Percentiles rank a stretch among this genome's conserved stretches.
phyloP scores from a whole-genome alignment of 306 rosid species.

The Comarum palustre region DNA sequence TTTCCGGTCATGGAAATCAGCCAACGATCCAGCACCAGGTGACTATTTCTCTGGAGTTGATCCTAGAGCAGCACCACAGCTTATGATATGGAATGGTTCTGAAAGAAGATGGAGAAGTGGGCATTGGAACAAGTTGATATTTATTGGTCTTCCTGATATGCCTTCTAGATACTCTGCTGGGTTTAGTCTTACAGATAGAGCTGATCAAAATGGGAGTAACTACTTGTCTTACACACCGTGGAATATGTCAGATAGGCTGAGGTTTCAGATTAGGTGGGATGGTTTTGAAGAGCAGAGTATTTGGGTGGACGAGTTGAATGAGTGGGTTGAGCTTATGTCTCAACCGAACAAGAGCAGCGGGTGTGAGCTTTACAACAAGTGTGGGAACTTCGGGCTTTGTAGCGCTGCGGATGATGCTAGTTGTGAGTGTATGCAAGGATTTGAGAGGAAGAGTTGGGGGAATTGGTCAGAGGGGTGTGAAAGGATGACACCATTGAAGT shows the following conservation, averaged over 20 bases:
- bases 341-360: constrained; percentile 38
- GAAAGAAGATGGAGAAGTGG: constrained; percentile 77
- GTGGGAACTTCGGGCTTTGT: constrained; percentile 66
- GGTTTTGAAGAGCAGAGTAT: constrained; percentile 47
- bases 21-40: constrained; percentile 54
- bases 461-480: constrained; percentile 58
- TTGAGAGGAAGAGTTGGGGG: constrained; percentile 31
- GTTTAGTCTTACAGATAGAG: constrained; percentile 31
- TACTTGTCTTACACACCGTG: constrained; percentile 33
- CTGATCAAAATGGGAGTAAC: constrained; percentile 9
- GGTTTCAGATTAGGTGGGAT: constrained; percentile 60
- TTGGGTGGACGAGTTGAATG: constrained; percentile 36
- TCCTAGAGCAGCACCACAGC: constrained; percentile 58
- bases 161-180: constrained; percentile 37
- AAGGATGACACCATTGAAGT: constrained; percentile 47
- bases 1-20: constrained; percentile 68
- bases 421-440: constrained; percentile 64
- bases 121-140: constrained; percentile 57
- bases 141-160: constrained; percentile 50
- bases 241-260: constrained; percentile 23
- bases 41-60: constrained; percentile 59
- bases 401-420: constrained; percentile 18
- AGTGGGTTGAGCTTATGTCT: constrained; percentile 36
- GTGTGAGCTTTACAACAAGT: constrained; percentile 65
- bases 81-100: constrained; percentile 63